A percentile compares a stretch with the other conserved stretches of the same genome.
Conservation (phyloP, 768 basidiomycete genomes). For the Cytidiella melzeri region DNA sequence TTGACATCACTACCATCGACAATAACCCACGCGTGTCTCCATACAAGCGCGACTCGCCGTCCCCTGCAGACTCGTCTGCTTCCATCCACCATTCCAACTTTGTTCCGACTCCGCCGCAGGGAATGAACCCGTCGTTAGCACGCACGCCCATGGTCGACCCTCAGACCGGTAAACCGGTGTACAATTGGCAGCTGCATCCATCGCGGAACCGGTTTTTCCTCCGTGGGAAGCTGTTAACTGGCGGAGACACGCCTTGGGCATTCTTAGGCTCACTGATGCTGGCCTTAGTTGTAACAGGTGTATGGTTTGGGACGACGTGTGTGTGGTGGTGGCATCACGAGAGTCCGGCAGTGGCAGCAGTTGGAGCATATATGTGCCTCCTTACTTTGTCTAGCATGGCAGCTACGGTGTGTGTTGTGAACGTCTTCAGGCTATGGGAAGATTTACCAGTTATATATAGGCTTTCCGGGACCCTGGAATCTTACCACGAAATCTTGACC, state of each 20-base stretch:
- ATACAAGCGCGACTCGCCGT: constrained; percentile 15
- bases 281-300: constrained; percentile 59
- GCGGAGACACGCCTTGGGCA: constrained; percentile 82
- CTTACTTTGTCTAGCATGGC: constrained; percentile 73
- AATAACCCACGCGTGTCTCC: constrained; percentile 16
- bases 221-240: constrained; percentile 66
- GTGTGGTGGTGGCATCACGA: constrained; percentile 85
- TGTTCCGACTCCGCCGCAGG: constrained; percentile 25
- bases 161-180: constrained; percentile 36
- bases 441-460: constrained; percentile 28
- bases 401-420: constrained; percentile 50
- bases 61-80: constrained; percentile 15
- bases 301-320: constrained; percentile 87
- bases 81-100: constrained; percentile 17
- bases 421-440: neutral
- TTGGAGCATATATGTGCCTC: constrained; percentile 58
- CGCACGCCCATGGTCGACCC: constrained; percentile 26
- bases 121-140: constrained; percentile 28
- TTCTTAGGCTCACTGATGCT: constrained; percentile 62
- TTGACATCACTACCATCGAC: constrained; percentile 20
- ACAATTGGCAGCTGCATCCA: constrained; percentile 59
- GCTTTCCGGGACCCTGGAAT: constrained; percentile 85
- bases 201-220: constrained; percentile 76
- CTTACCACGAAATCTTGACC: constrained; percentile 82
- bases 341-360: constrained; percentile 61